Percentiles rank a stretch among this genome's conserved stretches.
These are phyloP conservation scores for Ophiostoma sp. DNA, from an alignment of 2,329 filamentous ascomycete species.

Conservation along the genomic window DNA sequence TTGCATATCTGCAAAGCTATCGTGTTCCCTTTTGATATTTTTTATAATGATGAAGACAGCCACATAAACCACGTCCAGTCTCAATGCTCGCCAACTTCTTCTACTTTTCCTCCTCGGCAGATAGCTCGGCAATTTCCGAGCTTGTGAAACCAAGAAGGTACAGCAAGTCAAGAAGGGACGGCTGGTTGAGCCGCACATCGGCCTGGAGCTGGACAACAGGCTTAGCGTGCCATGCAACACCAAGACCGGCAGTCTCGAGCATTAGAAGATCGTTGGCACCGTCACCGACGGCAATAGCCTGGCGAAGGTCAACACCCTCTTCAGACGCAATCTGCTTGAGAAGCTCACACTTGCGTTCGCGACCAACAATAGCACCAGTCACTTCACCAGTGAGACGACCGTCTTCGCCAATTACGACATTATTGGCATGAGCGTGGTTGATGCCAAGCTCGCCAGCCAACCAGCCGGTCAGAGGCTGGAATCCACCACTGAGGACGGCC, in stretches of 20 bases:
- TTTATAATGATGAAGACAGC: neutral
- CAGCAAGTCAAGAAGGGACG: constrained; percentile 64
- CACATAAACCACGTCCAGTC: too few relatives aligned
- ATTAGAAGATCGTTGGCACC: constrained; percentile 79
- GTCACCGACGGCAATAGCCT: constrained; percentile 71
- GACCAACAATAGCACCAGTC: constrained; percentile 66
- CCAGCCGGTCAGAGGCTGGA: constrained; percentile 83
- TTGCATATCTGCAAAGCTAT: neutral
- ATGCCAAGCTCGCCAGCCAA: constrained; percentile 75
- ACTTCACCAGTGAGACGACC: constrained; percentile 66
- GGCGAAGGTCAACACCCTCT: constrained; percentile 59
- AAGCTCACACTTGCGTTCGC: constrained; percentile 67
- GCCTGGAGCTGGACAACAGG: constrained; percentile 75
- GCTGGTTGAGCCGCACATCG: constrained; percentile 64
- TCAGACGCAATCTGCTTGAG: constrained; percentile 64
- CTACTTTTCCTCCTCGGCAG: constrained; percentile 17
- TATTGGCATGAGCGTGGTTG: constrained; percentile 84
- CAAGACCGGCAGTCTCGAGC: constrained; percentile 69
- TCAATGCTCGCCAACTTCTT: neutral
- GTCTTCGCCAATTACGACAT: constrained; percentile 60
- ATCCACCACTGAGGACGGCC: constrained; percentile 87
- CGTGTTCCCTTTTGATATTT: neutral
- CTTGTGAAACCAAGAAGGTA: constrained; percentile 67
- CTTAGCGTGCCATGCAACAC: constrained; percentile 81
- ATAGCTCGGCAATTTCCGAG: constrained; percentile 49